Conservation (phyloP, 306 rosid genomes). For the Cicer yamashitae region DNA sequence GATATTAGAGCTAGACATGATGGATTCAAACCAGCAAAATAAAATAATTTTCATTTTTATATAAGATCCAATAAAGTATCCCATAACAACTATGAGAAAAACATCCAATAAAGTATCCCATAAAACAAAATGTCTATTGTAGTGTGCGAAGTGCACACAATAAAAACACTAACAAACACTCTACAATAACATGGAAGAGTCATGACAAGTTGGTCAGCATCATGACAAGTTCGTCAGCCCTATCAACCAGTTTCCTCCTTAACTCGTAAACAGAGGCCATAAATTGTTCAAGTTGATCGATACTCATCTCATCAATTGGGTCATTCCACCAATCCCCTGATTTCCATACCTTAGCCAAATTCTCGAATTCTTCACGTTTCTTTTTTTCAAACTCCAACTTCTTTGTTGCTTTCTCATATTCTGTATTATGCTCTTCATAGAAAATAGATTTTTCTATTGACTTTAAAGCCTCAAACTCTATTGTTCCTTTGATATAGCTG, state of each 20-base stretch:
- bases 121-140: no score
- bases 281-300: slow-evolving; percentile 46
- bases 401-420: slow-evolving; percentile 43
- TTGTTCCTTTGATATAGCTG: slow-evolving; percentile 29
- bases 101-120: no score
- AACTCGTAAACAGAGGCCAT: slow-evolving; percentile 45
- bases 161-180: no score
- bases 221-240: slow-evolving; percentile 29
- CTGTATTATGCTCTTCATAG: slow-evolving; percentile 34
- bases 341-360: background rate
- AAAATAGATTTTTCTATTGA: background rate
- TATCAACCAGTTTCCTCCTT: slow-evolving; percentile 40
- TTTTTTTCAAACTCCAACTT: slow-evolving; percentile 50
- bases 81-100: no score
- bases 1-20: no score
- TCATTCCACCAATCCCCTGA: slow-evolving; percentile 52
- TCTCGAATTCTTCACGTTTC: slow-evolving; percentile 20
- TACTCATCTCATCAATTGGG: slow-evolving; percentile 45
- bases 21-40: no score
- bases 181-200: no score
- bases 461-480: background rate
- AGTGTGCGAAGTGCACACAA: no score
- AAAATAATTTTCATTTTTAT: no score
- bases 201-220: background rate
- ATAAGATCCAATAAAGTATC: no score